phyloP scores from a whole-genome alignment of 305 asterid genomes.

The Stenogyne calaminthoides region DNA sequence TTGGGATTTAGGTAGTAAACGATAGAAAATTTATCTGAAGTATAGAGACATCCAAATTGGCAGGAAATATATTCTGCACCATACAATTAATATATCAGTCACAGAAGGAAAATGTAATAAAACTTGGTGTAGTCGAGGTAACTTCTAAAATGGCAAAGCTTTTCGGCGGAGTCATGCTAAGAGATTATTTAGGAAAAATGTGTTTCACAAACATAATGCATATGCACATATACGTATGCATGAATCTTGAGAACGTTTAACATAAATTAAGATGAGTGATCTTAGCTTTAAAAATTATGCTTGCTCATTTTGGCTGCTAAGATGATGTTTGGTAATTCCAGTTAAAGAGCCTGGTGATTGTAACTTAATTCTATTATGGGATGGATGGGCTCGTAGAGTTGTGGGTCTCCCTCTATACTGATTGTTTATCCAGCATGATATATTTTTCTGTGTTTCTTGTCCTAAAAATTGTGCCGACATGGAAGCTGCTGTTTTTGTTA shows the following conservation, averaged over 20 bases:
- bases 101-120: too few species aligned
- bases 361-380: background rate
- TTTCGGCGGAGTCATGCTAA: background rate
- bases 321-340: background rate
- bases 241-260: background rate
- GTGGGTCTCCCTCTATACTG: background rate
- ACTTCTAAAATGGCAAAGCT: too few species aligned
- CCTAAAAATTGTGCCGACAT: background rate
- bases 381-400: background rate
- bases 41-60: background rate
- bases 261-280: background rate
- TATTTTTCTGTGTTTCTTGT: background rate
- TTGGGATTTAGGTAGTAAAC: conserved; percentile 15
- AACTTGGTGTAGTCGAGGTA: too few species aligned
- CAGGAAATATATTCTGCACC: background rate
- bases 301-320: background rate
- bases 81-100: too few species aligned
- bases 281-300: background rate
- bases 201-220: background rate
- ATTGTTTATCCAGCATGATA: background rate
- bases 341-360: conserved; percentile 6
- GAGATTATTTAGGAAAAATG: background rate
- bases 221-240: background rate
- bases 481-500: conserved; percentile 14
- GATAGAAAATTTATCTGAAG: background rate